A percentile compares a stretch with the other conserved stretches of the same genome.
phyloP scores from a whole-genome alignment of 1,139 yeast species.

The Candida tropicalis region DNA sequence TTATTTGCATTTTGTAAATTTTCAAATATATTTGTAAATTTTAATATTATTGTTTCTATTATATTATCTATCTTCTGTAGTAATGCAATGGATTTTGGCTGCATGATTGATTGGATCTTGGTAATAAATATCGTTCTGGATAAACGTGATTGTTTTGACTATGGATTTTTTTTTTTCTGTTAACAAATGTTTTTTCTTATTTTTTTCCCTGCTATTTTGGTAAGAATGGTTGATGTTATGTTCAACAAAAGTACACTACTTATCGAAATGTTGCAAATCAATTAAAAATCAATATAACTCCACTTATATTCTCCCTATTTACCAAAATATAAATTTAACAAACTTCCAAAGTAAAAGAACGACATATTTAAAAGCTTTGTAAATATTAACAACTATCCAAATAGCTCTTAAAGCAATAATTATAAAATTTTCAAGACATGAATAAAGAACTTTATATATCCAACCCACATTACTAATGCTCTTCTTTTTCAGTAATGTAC shows the following conservation, averaged over 20 bases:
- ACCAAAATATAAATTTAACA: conserved; percentile 21
- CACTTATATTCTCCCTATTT: not conserved
- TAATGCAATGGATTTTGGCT: conserved; percentile 46
- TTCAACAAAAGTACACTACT: not conserved
- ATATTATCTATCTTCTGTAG: conserved; percentile 45
- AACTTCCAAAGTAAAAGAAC: conserved; percentile 39
- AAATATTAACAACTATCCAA: conserved; percentile 70
- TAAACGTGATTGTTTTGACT: conserved; percentile 1
- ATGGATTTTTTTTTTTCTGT: not conserved
- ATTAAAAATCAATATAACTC: not conserved
- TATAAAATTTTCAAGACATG: conserved; percentile 47
- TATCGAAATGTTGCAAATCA: not conserved
- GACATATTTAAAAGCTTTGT: conserved; percentile 40
- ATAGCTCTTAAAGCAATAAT: conserved; percentile 65
- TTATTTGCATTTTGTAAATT: conserved; percentile 46
- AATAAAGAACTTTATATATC: conserved; percentile 41
- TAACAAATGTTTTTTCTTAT: not conserved
- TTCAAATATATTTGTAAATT: conserved; percentile 49
- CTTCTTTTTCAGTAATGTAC: conserved; percentile 1
- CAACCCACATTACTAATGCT: conserved; percentile 22
- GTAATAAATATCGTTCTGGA: too few relatives aligned
- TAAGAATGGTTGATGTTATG: too few relatives aligned
- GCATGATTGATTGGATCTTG: too few relatives aligned
- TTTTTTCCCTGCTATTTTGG: not conserved
- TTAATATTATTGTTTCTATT: conserved; percentile 45